Percentiles rank a stretch among this genome's conserved stretches.
Evolutionary conservation across 345 rosid genomes (phyloP).

Genomic region (Eucalyptus curtisii): DNA sequence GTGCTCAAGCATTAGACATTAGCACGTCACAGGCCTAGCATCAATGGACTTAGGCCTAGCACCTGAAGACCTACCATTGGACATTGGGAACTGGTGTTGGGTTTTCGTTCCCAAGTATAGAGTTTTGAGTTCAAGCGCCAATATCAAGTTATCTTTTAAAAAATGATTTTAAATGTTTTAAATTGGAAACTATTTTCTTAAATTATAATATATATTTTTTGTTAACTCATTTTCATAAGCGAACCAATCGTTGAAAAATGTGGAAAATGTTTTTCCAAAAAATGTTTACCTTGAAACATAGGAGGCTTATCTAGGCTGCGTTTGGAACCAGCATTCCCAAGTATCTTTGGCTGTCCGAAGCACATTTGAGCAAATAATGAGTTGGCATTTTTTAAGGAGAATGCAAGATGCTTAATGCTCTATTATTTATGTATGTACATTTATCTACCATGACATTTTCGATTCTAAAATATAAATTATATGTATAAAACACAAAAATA

Average conservation of each 20-base stretch:
- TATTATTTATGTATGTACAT: neutral
- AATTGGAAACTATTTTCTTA: too few relatives aligned
- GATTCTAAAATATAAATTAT: too few relatives aligned
- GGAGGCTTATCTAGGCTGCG: neutral
- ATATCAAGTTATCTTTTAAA: fast-evolving
- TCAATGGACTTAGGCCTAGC: neutral
- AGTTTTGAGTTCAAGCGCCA: neutral
- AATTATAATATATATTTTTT: too few relatives aligned
- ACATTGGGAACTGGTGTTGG: fast-evolving
- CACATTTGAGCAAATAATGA: too few relatives aligned
- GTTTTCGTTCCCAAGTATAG: fast-evolving
- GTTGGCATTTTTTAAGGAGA: neutral
- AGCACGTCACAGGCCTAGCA: fast-evolving
- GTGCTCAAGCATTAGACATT: too few relatives aligned
- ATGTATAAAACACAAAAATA: neutral
- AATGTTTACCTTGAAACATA: fast-evolving
- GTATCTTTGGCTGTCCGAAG: too few relatives aligned
- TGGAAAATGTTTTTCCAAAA: neutral
- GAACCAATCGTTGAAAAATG: neutral
- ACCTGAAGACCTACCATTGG: neutral
- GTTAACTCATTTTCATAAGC: neutral
- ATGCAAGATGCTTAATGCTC: neutral
- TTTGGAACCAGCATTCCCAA: too few relatives aligned
- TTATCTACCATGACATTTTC: neutral
- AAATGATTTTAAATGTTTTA: too few relatives aligned